A percentile compares a stretch with the other conserved stretches of the same genome.
These are phyloP conservation scores for Inga oerstediana DNA, from an alignment of 306 rosid species.

Conservation along the genomic window DNA sequence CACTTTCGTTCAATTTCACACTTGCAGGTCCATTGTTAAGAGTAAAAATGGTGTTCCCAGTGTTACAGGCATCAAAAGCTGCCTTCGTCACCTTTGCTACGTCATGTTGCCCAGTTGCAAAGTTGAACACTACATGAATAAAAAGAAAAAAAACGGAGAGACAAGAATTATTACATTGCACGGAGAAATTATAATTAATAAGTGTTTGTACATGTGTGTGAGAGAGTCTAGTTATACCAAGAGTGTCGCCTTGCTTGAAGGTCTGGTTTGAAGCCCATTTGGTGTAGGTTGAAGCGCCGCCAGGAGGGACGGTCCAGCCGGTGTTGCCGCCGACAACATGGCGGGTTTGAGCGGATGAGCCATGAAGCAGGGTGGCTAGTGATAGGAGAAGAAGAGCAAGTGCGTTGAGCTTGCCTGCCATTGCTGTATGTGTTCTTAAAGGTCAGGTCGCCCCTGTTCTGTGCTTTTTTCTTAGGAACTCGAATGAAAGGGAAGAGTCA, in stretches of 20 bases:
- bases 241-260: slow-evolving; percentile 55
- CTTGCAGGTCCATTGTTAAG: slow-evolving; percentile 38
- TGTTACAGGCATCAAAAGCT: slow-evolving; percentile 49
- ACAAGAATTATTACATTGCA: not conserved
- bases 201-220: not conserved
- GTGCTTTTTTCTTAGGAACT: not conserved
- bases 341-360: slow-evolving; percentile 46
- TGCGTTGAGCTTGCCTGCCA: slow-evolving; percentile 47
- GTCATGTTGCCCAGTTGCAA: slow-evolving; percentile 38
- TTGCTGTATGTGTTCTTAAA: slow-evolving; percentile 46
- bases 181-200: not conserved
- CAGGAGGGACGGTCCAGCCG: slow-evolving; percentile 60
- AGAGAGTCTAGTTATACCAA: slow-evolving; percentile 42
- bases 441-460: slow-evolving; percentile 62
- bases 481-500: not conserved
- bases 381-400: slow-evolving; percentile 38
- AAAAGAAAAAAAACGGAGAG: not conserved
- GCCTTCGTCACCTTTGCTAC: slow-evolving; percentile 64
- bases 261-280: slow-evolving; percentile 63
- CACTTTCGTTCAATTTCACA: slow-evolving; percentile 42
- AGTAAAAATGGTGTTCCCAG: slow-evolving; percentile 16
- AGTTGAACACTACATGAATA: slow-evolving; percentile 53
- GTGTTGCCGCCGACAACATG: slow-evolving; percentile 59
- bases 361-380: slow-evolving; percentile 44
- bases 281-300: slow-evolving; percentile 40